Evolutionary conservation across 148 eudicot species (phyloP), one percentile per base, ranked within the genome.

Genomic region (Vaccinium myrtillus): DNA sequence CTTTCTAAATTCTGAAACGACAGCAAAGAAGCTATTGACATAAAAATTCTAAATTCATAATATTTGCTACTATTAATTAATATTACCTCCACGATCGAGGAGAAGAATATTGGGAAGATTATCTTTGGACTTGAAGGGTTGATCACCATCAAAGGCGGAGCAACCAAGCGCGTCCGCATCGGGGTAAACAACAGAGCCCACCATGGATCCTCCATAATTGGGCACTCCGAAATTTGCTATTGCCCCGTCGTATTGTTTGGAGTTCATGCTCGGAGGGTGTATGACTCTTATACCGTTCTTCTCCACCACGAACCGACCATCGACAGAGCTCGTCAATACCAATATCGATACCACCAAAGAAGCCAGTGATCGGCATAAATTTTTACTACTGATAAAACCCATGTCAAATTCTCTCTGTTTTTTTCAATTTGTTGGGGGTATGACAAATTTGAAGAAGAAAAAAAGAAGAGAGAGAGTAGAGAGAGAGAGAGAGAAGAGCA

Each of bases 211-310:
- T 30, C 99, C 99, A 83, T 97, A 97, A 27, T 90, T 90, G 14
- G 99, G 98, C 15, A 97, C 98, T 0, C 99, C 99, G 79, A 97
- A 97, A 83, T 97, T 97, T 0, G 91, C 99, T 13, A 97, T 95
- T 0, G 99, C 89, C 14, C 95, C 98, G 85, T 97, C 96, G 77
- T 92, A 93, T 23, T 90, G 94, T 43, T 4, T 6, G 9, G 90
- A 79, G 21, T 84, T 84, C 81, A 90, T 82, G 59, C 79, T 84
- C 23, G 84, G 81, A 0, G 99, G 98, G 19, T 93, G 87, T 23
- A 97, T 49, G 5, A 97, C 89, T 8, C 91, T 87, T 73, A 97
- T 79, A 32, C 95, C 89, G 54, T 90, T 90, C 84, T 97, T 93
- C 89, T 97, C 99, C 81, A 97, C 99, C 69, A 94, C 91, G 81